phyloP scores from a whole-genome alignment of 1,284 basidiomycete species.

The Phlebopus sp. region DNA sequence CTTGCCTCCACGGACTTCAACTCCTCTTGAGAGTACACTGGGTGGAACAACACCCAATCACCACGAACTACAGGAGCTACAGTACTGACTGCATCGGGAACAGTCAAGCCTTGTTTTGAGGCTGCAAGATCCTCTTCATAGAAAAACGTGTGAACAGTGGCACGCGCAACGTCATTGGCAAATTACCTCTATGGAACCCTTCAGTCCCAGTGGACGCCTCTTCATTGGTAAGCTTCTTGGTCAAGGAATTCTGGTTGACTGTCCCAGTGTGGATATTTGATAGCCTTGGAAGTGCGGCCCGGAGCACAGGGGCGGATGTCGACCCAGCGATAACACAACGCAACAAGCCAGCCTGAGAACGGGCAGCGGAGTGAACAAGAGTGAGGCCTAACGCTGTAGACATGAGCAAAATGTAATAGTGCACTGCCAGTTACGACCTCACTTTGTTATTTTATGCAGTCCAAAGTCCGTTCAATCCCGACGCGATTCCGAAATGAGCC shows the following conservation, averaged over 20 bases:
- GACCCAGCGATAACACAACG: constrained; percentile 13
- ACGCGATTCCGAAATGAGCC: constrained; percentile 25
- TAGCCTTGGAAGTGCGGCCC: constrained; percentile 3
- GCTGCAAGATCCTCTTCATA: constrained; percentile 26
- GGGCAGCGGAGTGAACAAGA: constrained; percentile 5
- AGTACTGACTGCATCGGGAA: constrained; percentile 39
- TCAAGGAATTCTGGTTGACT: constrained; percentile 22
- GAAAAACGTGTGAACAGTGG: background rate
- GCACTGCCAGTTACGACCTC: no score
- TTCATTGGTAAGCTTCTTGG: constrained; percentile 24
- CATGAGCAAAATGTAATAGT: constrained; percentile 17
- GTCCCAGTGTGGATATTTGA: constrained; percentile 25
- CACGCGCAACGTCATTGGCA: background rate
- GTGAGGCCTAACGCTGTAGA: constrained; percentile 17
- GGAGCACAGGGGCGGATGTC: constrained; percentile 4
- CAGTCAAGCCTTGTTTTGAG: constrained; percentile 14
- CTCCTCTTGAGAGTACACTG: constrained; percentile 77
- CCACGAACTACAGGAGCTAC: constrained; percentile 53
- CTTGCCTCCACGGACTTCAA: constrained; percentile 71
- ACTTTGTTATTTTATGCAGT: constrained; percentile 21
- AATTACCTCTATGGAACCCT: constrained; percentile 27
- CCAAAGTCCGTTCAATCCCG: constrained; percentile 22
- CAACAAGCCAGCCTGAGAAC: constrained; percentile 7
- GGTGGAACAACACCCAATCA: constrained; percentile 83
- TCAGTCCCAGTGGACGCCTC: constrained; percentile 27